Percentiles rank a stretch among this genome's conserved stretches.
Evolutionary conservation across 73 alveolate species (phyloP).

Genomic region (Paramecium caudatum): DNA sequence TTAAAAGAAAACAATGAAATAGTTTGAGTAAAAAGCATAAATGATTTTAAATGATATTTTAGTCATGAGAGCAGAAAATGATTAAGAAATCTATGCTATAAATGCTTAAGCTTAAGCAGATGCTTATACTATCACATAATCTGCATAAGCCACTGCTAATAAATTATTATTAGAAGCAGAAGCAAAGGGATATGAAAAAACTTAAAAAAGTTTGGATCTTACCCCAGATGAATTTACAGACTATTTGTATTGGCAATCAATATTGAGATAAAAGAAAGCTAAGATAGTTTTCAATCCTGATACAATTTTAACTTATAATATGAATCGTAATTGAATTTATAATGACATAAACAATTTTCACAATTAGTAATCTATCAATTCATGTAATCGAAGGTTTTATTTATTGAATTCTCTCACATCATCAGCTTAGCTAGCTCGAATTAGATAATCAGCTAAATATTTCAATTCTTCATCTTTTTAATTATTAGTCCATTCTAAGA

Average conservation of each 20-base stretch:
- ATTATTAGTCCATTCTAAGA: conserved; percentile 84
- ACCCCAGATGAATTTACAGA: conserved; percentile 64
- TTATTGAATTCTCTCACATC: conserved; percentile 79
- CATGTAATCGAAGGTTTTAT: conserved; percentile 58
- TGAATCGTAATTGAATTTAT: conserved; percentile 35
- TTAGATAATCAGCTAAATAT: conserved; percentile 78
- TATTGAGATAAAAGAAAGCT: conserved; percentile 66
- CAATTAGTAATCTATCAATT: conserved; percentile 38
- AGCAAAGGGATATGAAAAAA: conserved; percentile 17
- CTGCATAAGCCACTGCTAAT: conserved; percentile 27
- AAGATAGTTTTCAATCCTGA: conserved; percentile 54
- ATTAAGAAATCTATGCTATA: conserved; percentile 50
- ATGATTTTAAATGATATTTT: conserved; percentile 66
- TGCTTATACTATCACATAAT: conserved; percentile 14
- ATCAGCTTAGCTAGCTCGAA: conserved; percentile 26
- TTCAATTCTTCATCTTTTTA: conserved; percentile 82
- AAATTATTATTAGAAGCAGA: conserved; percentile 71
- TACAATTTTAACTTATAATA: conserved; percentile 22
- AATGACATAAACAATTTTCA: not conserved
- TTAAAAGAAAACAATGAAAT: conserved; percentile 64
- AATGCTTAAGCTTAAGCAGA: conserved; percentile 70
- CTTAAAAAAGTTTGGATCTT: not conserved
- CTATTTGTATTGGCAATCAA: conserved; percentile 57
- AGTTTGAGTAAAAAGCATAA: conserved; percentile 71
- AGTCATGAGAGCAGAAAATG: conserved; percentile 73